These are phyloP conservation scores for Endoconidiophora laricicola DNA, from an alignment of 2,329 filamentous ascomycete genomes.

Conservation along the genomic window DNA sequence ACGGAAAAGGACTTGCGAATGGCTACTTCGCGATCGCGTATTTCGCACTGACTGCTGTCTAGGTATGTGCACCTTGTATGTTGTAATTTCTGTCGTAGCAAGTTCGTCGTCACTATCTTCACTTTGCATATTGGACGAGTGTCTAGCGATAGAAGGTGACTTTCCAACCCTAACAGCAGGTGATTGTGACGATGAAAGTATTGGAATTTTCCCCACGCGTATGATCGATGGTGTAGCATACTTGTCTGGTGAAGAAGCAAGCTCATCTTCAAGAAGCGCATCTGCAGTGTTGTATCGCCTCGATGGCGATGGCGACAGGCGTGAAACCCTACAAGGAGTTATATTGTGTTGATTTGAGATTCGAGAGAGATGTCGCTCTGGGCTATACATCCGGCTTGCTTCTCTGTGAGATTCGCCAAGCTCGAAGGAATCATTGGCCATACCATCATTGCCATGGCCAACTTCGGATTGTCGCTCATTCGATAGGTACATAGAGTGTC, in stretches of 20 bases:
- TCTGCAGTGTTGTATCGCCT: slow-evolving; percentile 2
- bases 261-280: slow-evolving; percentile 8
- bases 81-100: neutral
- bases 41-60: neutral
- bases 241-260: slow-evolving; percentile 9
- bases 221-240: neutral
- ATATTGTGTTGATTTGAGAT: neutral
- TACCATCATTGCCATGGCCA: neutral
- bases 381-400: neutral
- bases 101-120: slow-evolving; percentile 8
- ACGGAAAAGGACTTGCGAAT: too few species aligned
- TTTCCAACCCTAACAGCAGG: neutral
- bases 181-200: neutral
- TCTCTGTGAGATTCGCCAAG: neutral
- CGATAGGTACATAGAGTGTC: too few species aligned
- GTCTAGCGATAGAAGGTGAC: neutral
- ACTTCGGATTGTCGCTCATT: too few species aligned
- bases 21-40: too few species aligned
- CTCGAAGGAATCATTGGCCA: neutral
- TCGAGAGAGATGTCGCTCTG: neutral
- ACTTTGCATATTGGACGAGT: neutral
- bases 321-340: slow-evolving; percentile 3
- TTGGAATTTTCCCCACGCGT: neutral
- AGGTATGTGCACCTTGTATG: neutral
- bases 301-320: slow-evolving; percentile 5